Evolutionary conservation across 106 monocot species (phyloP).

Genomic region (Dendrobium catenatum): DNA sequence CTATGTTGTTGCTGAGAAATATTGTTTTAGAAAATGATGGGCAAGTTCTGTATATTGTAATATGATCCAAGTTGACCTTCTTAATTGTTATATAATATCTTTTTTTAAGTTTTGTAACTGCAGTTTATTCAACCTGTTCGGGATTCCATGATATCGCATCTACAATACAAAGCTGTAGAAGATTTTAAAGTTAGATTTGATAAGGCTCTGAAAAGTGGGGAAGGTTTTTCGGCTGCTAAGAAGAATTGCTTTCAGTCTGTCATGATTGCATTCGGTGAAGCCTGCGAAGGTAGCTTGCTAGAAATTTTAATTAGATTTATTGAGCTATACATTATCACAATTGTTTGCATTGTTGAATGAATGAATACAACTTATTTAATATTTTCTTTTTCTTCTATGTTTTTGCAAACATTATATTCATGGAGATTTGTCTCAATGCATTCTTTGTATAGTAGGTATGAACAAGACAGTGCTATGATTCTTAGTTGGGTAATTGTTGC

Average conservation of each 20-base stretch:
- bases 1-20: neutral
- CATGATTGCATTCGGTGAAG: slow-evolving; percentile 67
- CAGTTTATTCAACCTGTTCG: slow-evolving; percentile 81
- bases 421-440: neutral
- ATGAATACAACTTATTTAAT: neutral
- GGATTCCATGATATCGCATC: slow-evolving; percentile 58
- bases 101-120: neutral
- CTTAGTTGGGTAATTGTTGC: neutral
- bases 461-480: neutral
- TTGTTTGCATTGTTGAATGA: neutral
- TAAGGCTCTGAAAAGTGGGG: slow-evolving; percentile 52
- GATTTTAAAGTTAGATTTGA: slow-evolving; percentile 70
- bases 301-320: neutral
- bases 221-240: slow-evolving; percentile 74
- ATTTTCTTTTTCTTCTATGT: neutral
- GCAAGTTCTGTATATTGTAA: neutral
- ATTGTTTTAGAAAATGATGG: neutral
- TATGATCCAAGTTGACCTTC: neutral
- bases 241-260: slow-evolving; percentile 43
- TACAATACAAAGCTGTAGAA: slow-evolving; percentile 57
- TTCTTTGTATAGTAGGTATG: neutral
- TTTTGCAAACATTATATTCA: neutral
- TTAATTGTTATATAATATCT: neutral
- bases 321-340: neutral
- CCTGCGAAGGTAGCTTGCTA: slow-evolving; percentile 54